phyloP scores from a whole-genome alignment of 2,329 filamentous ascomycete genomes.

The Diaporthe capsici region DNA sequence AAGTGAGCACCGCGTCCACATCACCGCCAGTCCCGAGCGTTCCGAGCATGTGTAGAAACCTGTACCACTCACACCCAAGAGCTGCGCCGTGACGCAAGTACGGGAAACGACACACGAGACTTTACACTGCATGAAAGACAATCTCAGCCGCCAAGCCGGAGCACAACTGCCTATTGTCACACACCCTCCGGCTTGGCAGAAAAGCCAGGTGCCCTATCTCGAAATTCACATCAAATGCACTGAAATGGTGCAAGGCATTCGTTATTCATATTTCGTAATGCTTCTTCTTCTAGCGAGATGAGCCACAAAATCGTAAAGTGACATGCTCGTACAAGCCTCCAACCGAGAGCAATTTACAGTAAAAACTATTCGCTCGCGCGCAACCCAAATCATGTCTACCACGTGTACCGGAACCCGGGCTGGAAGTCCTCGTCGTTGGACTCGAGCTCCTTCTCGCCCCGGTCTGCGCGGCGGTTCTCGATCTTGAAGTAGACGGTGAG shows the following conservation, averaged over 20 bases:
- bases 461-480: constrained; percentile 65
- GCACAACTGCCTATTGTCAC: not conserved
- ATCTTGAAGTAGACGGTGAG: constrained; percentile 58
- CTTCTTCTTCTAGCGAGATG: not conserved
- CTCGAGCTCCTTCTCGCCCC: constrained; percentile 67
- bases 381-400: not conserved
- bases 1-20: not conserved
- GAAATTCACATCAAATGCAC: not conserved
- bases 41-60: not conserved
- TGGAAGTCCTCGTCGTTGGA: constrained; percentile 58
- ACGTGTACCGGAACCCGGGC: constrained; percentile 58
- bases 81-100: not conserved
- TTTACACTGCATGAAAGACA: not conserved
- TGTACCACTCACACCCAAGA: not conserved
- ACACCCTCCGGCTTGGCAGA: not conserved
- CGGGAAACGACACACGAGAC: not conserved
- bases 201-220: not conserved
- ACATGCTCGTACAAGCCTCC: not conserved
- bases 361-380: not conserved
- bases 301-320: not conserved
- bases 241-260: not conserved
- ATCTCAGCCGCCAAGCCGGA: constrained; percentile 7
- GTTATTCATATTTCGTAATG: not conserved
- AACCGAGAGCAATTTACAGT: not conserved
- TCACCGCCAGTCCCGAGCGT: not conserved